Evolutionary conservation across 139 green algal species (phyloP).

Genomic region (Chlamydomonas sp.): DNA sequence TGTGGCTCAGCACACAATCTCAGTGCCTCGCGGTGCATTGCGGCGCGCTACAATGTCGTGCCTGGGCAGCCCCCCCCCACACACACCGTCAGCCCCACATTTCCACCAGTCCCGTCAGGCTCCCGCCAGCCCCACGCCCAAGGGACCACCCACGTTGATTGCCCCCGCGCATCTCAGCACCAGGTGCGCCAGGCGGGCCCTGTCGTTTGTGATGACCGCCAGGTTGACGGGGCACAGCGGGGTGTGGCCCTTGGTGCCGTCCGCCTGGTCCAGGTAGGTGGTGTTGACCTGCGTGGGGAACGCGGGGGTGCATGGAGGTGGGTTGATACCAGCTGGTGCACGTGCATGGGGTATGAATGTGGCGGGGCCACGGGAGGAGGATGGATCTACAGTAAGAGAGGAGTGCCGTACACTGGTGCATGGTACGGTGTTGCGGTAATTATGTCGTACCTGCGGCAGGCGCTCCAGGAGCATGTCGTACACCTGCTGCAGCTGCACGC

Average conservation of each 20-base stretch:
- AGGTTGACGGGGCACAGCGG: not conserved
- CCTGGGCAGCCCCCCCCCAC: too few species aligned
- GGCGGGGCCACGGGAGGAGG: too few species aligned
- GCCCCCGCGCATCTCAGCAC: not conserved
- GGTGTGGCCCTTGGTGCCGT: not conserved
- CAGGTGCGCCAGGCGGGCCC: conserved; percentile 4
- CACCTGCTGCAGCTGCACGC: not conserved
- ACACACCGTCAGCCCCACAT: too few species aligned
- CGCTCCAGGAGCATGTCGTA: conserved; percentile 27
- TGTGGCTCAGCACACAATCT: too few species aligned
- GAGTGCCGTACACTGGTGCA: too few species aligned
- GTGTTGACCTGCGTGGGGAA: not conserved
- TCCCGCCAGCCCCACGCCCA: not conserved
- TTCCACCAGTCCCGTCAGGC: too few species aligned
- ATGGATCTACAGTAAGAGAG: too few species aligned
- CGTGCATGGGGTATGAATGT: not conserved
- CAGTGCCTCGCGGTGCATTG: too few species aligned
- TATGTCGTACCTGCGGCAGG: conserved; percentile 9
- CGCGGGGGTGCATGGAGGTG: not conserved
- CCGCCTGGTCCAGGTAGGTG: not conserved
- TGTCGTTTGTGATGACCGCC: not conserved
- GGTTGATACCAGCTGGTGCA: not conserved
- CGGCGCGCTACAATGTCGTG: too few species aligned
- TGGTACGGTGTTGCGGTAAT: too few species aligned
- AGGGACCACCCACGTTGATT: not conserved